These are phyloP conservation scores for Neonectria faginata DNA, from an alignment of 2,329 filamentous ascomycete genomes.

Conservation along the genomic window DNA sequence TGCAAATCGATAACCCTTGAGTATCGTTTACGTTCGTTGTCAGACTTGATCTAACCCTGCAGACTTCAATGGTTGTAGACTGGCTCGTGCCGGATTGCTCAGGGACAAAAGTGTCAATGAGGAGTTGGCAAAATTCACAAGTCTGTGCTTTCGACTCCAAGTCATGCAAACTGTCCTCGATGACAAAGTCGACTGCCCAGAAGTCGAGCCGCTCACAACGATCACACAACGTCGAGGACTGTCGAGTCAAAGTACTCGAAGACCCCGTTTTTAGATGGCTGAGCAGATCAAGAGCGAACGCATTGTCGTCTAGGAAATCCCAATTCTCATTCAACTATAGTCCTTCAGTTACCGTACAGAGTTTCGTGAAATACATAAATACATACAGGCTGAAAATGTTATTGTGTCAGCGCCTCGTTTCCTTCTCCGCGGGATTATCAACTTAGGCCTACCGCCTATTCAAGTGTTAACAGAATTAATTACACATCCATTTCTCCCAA, in stretches of 20 bases:
- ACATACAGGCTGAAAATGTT: not conserved
- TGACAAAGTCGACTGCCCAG: not conserved
- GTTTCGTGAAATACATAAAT: not conserved
- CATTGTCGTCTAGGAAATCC: constrained; percentile 21
- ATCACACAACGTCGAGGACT: not conserved
- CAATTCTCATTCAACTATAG: constrained; percentile 27
- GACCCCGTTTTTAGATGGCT: not conserved
- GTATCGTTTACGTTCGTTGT: not conserved
- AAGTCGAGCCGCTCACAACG: constrained; percentile 8
- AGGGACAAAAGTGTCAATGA: not conserved
- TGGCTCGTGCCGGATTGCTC: not conserved
- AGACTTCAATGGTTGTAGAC: not conserved
- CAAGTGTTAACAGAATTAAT: not conserved
- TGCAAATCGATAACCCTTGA: constrained; percentile 11
- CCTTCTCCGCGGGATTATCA: not conserved
- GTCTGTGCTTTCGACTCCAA: not conserved
- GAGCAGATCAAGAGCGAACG: constrained; percentile 2
- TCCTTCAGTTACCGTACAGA: constrained; percentile 4
- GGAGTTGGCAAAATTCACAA: constrained; percentile 19
- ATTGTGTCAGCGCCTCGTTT: not conserved
- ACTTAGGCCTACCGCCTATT: not conserved
- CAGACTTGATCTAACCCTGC: not conserved
- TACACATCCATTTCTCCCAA: not conserved
- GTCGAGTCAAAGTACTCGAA: not conserved
- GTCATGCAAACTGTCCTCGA: not conserved